A percentile compares a stretch with the other conserved stretches of the same genome.
These are phyloP conservation scores for Middelhovenomyces tepae DNA, from an alignment of 805 yeast species.

Conservation along the genomic window DNA sequence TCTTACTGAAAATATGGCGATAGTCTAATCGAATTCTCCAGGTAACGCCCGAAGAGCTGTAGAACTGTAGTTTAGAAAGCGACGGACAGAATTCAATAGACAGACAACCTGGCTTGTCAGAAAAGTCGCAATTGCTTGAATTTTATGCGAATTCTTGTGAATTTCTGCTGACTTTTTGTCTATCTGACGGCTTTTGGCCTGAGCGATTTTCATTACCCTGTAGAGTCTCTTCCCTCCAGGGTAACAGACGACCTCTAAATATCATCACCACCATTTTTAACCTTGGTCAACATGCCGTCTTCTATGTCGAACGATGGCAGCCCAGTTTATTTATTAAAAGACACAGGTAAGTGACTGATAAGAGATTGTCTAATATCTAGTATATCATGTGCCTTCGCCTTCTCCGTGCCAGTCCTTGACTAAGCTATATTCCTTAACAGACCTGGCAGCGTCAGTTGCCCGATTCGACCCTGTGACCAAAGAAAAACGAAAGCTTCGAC, in stretches of 20 bases:
- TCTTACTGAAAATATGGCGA: too few relatives aligned
- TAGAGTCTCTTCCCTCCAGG: too few relatives aligned
- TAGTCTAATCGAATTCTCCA: too few relatives aligned
- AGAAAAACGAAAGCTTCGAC: constrained; percentile 85
- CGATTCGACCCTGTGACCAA: constrained; percentile 81
- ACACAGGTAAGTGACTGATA: neutral
- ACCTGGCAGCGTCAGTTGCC: constrained; percentile 71
- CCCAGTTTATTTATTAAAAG: neutral
- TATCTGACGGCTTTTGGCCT: too few relatives aligned
- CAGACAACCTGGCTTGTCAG: too few relatives aligned
- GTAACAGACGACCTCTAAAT: constrained; percentile 1
- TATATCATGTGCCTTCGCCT: constrained; percentile 12
- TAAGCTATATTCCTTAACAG: constrained; percentile 54
- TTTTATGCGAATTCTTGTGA: too few relatives aligned
- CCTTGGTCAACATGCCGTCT: constrained; percentile 4
- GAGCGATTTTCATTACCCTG: too few relatives aligned
- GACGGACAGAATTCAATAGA: too few relatives aligned
- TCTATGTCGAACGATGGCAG: constrained; percentile 9
- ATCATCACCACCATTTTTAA: constrained; percentile 1
- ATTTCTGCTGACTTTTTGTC: too few relatives aligned
- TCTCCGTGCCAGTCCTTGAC: constrained; percentile 70
- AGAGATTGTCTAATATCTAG: neutral
- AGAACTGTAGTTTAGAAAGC: too few relatives aligned
- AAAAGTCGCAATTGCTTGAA: too few relatives aligned
- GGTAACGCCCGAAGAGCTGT: too few relatives aligned